Percentiles rank a stretch among this genome's conserved stretches.
Evolutionary conservation across 805 yeast genomes (phyloP).

Genomic region (Lipomyces sp.): DNA sequence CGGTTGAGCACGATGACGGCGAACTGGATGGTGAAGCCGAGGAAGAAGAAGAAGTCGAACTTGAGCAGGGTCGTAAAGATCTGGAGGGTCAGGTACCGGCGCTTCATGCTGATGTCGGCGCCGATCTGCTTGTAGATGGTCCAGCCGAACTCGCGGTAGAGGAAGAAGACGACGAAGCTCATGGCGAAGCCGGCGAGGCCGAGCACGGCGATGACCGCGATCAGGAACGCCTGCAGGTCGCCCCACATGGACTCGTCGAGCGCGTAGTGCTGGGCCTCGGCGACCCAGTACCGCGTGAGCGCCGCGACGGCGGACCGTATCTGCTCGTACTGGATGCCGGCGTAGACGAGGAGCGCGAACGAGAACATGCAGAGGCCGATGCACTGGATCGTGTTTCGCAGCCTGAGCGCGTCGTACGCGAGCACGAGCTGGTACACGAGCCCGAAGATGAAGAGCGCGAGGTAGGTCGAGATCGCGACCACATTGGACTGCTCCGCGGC

Average conservation of each 20-base stretch:
- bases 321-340: conserved; percentile 48
- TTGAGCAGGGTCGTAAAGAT: conserved; percentile 43
- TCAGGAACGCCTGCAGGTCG: conserved; percentile 39
- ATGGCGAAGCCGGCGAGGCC: conserved; percentile 41
- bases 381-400: conserved; percentile 41
- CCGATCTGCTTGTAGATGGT: conserved; percentile 49
- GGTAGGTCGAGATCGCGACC: conserved; percentile 41
- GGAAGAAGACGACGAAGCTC: conserved; percentile 36
- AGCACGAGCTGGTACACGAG: conserved; percentile 41
- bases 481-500: conserved; percentile 29
- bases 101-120: conserved; percentile 44
- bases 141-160: conserved; percentile 47
- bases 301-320: conserved; percentile 34
- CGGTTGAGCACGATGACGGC: conserved; percentile 45
- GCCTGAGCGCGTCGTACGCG: conserved; percentile 41
- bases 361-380: conserved; percentile 43
- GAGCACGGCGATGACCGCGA: conserved; percentile 45
- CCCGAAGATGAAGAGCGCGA: conserved; percentile 50
- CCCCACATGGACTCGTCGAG: conserved; percentile 24
- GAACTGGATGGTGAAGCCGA: conserved; percentile 51
- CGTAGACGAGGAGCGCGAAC: conserved; percentile 46
- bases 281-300: conserved; percentile 19
- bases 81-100: conserved; percentile 42
- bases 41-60: conserved; percentile 48
- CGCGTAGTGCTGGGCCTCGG: conserved; percentile 13